These are phyloP conservation scores for Populus hybrid DNA, from an alignment of 441 rosid genomes.

Conservation along the genomic window DNA sequence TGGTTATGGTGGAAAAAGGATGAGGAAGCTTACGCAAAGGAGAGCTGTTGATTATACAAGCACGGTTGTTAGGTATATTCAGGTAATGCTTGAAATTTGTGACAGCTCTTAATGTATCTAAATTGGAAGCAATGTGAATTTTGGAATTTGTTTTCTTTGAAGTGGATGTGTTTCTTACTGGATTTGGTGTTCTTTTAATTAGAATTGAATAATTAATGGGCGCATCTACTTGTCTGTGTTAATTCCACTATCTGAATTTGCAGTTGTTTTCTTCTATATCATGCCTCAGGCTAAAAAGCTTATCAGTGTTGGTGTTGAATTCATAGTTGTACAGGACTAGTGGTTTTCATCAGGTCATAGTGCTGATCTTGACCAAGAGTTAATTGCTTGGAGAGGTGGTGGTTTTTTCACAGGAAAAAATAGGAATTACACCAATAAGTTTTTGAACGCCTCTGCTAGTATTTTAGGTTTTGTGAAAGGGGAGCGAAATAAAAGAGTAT, in stretches of 20 bases:
- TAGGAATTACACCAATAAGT: background rate
- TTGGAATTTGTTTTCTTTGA: background rate
- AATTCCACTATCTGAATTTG: background rate
- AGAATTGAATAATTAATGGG: background rate
- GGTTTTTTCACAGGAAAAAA: background rate
- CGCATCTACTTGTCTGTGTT: background rate
- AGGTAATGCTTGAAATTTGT: constrained; percentile 40
- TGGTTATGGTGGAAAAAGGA: constrained; percentile 73
- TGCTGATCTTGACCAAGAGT: background rate
- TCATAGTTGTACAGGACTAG: background rate
- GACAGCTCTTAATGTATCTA: background rate
- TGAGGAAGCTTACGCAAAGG: constrained; percentile 93
- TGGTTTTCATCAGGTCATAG: background rate
- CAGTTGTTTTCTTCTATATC: background rate
- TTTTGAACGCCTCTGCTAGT: background rate
- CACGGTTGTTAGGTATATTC: constrained; percentile 81
- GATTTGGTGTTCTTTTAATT: background rate
- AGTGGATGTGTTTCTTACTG: background rate
- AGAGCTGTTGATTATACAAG: constrained; percentile 96
- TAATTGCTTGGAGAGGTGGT: background rate
- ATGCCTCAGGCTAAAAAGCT: background rate
- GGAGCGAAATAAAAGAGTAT: background rate
- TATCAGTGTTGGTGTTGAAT: background rate
- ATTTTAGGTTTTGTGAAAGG: background rate
- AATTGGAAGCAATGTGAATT: background rate